A percentile compares a stretch with the other conserved stretches of the same genome.
Evolutionary conservation across 2,329 filamentous ascomycete species (phyloP).

Genomic region (Arachnomyces sp.): DNA sequence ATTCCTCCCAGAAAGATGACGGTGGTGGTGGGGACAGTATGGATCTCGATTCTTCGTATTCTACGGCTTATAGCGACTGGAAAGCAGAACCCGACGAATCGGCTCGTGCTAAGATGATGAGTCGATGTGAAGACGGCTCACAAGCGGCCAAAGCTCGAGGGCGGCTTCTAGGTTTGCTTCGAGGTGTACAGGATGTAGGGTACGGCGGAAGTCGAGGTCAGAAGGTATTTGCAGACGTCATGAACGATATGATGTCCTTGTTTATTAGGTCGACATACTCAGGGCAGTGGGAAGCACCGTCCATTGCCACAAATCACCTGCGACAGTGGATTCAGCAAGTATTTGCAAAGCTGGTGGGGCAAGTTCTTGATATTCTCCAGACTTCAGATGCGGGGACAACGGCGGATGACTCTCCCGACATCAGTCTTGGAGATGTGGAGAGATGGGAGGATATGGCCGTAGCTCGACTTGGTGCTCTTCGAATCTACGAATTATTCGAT

Average conservation of each 20-base stretch:
- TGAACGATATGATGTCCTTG: constrained; percentile 50
- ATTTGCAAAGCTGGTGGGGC: constrained; percentile 46
- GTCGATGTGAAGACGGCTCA: constrained; percentile 20
- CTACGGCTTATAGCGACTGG: constrained; percentile 33
- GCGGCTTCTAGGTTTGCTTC: constrained; percentile 34
- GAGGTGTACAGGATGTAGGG: constrained; percentile 45
- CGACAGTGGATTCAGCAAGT: constrained; percentile 49
- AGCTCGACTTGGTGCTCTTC: constrained; percentile 47
- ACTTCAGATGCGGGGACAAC: constrained; percentile 7
- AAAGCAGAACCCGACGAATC: constrained; percentile 24
- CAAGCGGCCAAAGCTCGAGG: constrained; percentile 25
- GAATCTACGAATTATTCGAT: constrained; percentile 53
- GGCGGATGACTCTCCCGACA: constrained; percentile 19
- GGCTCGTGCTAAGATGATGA: constrained; percentile 25
- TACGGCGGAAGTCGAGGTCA: constrained; percentile 49
- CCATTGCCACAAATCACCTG: constrained; percentile 42
- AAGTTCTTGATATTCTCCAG: constrained; percentile 39
- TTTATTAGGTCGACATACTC: constrained; percentile 52
- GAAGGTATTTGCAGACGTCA: constrained; percentile 51
- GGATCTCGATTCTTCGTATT: constrained; percentile 31
- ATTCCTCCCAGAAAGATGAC: neutral
- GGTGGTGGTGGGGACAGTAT: constrained; percentile 24
- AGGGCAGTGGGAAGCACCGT: constrained; percentile 48
- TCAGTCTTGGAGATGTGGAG: constrained; percentile 37
- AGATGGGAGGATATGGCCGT: constrained; percentile 52